Evolutionary conservation across 768 basidiomycete species (phyloP), one percentile per base, ranked within the genome.

Genomic region (Ramaria sp.): DNA sequence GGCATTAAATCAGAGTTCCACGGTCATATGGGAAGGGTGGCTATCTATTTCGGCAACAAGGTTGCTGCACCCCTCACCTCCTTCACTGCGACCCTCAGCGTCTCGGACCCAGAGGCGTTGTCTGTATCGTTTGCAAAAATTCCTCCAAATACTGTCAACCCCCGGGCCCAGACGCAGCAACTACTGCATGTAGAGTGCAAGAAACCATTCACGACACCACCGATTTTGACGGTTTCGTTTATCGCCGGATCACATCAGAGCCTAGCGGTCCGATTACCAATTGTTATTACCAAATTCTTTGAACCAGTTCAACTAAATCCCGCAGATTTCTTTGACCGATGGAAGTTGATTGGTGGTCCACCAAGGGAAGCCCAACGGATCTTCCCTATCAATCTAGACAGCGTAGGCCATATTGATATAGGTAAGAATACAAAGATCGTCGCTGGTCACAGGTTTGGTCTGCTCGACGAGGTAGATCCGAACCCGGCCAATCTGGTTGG

Each of bases 1-100:
- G 96, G 96, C 34, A 70, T 98, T 73, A 99, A 98, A 73, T 92
- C 93, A 31, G 87, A 93, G 65, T 99, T 89, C 69, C 95, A 98
- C 68, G 88, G 90, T 15, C 88, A 95, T 64, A 80, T 93, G 39
- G 96, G 95, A 15, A 91, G 97, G 64, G 66, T 99, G 49, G 94
- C 94, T 24, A 74, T 99, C 38, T 98, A 96, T 72, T 79, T 98
- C 60, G 96, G 96, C 62, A 99, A 98, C 77, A 99, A 99, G 69
- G 75, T 93, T 51, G 80, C 88, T 6, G 82, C 82, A 7, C 80
- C 95, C n/a, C 79, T 99, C 64, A 88, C 86, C 4, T 86, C 91
- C 17, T 92, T 99, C 71, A 93, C 91, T 4, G 86, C 91, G 6
- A 83, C 84, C 1, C 73, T 97, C 62, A 76, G 84, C 61, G 79